These are phyloP conservation scores for Ophiostoma australiae DNA, from an alignment of 2,329 filamentous ascomycete genomes.

Conservation along the genomic window DNA sequence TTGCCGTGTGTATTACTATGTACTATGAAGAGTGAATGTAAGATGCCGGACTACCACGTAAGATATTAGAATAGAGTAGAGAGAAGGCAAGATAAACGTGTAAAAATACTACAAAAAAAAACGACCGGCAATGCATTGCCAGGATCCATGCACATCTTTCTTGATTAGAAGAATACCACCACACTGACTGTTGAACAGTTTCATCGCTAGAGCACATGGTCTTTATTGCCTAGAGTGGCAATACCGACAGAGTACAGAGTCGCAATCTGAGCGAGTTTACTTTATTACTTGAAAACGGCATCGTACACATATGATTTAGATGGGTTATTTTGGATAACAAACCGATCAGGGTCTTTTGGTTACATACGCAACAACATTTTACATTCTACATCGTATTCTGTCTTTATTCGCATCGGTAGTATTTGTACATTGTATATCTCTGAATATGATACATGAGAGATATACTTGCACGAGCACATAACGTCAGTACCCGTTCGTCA, in stretches of 20 bases:
- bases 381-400: too few species aligned
- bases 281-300: neutral
- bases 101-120: neutral
- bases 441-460: neutral
- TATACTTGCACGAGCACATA: neutral
- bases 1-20: neutral
- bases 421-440: too few species aligned
- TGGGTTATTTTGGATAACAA: too few species aligned
- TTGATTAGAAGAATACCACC: neutral
- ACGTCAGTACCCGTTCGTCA: neutral
- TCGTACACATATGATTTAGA: neutral
- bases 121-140: neutral
- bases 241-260: neutral
- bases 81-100: neutral
- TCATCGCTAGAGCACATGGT: neutral
- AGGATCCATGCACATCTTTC: neutral
- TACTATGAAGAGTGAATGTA: too few species aligned
- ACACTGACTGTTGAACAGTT: neutral
- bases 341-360: too few species aligned
- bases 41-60: too few species aligned
- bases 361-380: too few species aligned
- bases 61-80: too few species aligned
- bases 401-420: too few species aligned
- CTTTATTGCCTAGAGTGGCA: constrained; percentile 1
- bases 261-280: neutral